A percentile compares a stretch with the other conserved stretches of the same genome.
Evolutionary conservation across 345 rosid genomes (phyloP).

Genomic region (Moricandia arvensis): DNA sequence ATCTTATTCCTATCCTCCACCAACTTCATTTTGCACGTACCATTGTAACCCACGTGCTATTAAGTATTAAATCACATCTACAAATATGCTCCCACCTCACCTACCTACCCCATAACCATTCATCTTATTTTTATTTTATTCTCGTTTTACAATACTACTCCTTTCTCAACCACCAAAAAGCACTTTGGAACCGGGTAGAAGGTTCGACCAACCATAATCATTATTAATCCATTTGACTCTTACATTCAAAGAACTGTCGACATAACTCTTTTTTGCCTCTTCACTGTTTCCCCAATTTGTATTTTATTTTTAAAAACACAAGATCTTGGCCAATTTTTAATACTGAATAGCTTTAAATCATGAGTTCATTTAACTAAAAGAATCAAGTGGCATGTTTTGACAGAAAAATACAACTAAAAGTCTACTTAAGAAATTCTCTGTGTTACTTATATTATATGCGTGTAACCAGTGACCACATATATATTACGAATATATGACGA

Average conservation of each 20-base stretch:
- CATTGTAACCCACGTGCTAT: slow-evolving; percentile 23
- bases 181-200: neutral
- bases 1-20: neutral
- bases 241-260: neutral
- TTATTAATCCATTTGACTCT: slow-evolving; percentile 7
- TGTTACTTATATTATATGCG: too few relatives aligned
- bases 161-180: neutral
- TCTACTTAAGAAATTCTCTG: too few relatives aligned
- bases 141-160: neutral
- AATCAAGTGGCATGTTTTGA: too few relatives aligned
- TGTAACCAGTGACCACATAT: too few relatives aligned
- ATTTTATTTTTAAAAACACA: too few relatives aligned
- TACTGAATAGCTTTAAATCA: neutral
- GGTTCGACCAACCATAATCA: neutral
- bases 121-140: neutral
- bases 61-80: neutral
- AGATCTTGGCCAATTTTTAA: neutral
- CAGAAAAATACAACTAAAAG: too few relatives aligned
- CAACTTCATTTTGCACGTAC: slow-evolving; percentile 20
- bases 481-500: neutral
- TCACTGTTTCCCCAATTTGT: neutral
- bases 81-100: neutral
- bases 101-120: slow-evolving; percentile 10
- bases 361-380: too few relatives aligned
- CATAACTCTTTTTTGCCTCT: neutral